phyloP scores from a whole-genome alignment of 495 filamentous ascomycete species.

The Thozetella sp. region DNA sequence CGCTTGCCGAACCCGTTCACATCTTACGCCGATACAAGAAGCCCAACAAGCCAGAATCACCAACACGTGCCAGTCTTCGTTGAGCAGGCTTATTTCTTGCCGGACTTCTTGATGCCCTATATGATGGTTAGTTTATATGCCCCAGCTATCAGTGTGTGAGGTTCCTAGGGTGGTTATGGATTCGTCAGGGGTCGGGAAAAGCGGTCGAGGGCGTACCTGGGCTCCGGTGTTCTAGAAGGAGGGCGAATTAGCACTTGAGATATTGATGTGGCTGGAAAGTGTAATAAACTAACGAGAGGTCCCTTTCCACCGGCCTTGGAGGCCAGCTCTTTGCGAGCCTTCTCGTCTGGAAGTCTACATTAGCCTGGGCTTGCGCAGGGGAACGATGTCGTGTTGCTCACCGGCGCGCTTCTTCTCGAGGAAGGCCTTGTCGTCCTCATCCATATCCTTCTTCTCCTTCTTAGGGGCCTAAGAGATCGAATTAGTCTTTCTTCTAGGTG shows the following conservation, averaged over 20 bases:
- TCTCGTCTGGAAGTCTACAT: constrained; percentile 58
- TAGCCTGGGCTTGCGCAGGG: background rate
- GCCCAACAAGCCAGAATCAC: background rate
- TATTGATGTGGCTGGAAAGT: background rate
- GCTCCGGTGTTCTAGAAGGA: constrained; percentile 63
- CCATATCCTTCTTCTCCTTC: constrained; percentile 74
- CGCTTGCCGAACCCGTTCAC: too few relatives aligned
- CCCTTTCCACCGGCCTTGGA: constrained; percentile 63
- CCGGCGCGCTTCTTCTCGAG: constrained; percentile 74
- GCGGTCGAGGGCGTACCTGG: constrained; percentile 40
- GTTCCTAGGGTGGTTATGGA: background rate
- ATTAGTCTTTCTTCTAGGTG: background rate
- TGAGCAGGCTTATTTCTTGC: constrained; percentile 68
- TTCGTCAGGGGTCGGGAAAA: background rate
- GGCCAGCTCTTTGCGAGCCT: constrained; percentile 74
- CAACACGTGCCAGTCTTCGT: background rate
- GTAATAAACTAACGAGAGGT: constrained; percentile 35
- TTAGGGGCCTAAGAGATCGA: constrained; percentile 51
- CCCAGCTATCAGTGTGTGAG: background rate
- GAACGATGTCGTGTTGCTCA: constrained; percentile 36
- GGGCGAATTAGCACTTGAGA: constrained; percentile 23
- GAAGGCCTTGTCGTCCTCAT: constrained; percentile 77
- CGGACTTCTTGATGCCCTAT: constrained; percentile 83
- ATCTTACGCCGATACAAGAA: too few relatives aligned
- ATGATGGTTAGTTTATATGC: background rate